Conservation (phyloP, 2,329 filamentous ascomycete genomes). For the Biscogniauxia mediterranea region DNA sequence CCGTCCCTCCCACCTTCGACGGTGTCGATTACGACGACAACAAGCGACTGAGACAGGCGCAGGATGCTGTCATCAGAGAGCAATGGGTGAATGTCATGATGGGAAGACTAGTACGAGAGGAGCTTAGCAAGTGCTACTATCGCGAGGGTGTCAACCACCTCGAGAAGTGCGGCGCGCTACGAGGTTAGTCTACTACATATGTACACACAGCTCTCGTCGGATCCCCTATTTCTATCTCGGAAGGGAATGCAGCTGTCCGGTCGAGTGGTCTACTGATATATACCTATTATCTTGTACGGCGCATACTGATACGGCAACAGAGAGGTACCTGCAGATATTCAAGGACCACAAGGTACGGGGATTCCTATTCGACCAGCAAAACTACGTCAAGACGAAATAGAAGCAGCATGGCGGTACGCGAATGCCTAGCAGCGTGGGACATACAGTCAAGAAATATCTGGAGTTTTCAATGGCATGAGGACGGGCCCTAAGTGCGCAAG, state of each 20-base stretch:
- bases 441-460: not conserved
- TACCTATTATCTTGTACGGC: not conserved
- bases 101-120: constrained; percentile 76
- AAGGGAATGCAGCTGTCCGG: not conserved
- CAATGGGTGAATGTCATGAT: constrained; percentile 92
- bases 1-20: constrained; percentile 78
- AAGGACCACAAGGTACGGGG: constrained; percentile 76
- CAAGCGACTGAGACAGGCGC: constrained; percentile 74
- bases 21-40: constrained; percentile 86
- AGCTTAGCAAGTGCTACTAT: constrained; percentile 83
- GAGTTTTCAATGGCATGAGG: constrained; percentile 6
- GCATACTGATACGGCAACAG: constrained; percentile 22
- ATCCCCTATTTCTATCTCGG: constrained; percentile 1
- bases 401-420: not conserved
- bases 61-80: constrained; percentile 79
- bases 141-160: constrained; percentile 83
- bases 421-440: not conserved
- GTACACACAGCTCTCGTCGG: not conserved
- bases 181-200: constrained; percentile 59
- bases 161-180: constrained; percentile 78
- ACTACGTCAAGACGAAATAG: constrained; percentile 52
- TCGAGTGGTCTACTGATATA: too few relatives aligned
- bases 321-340: constrained; percentile 72
- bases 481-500: constrained; percentile 4
- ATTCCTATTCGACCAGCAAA: constrained; percentile 76